Percentiles rank a stretch among this genome's conserved stretches.
Evolutionary conservation across 306 rosid species (phyloP).

Genomic region (Hylodesmum podocarpum): DNA sequence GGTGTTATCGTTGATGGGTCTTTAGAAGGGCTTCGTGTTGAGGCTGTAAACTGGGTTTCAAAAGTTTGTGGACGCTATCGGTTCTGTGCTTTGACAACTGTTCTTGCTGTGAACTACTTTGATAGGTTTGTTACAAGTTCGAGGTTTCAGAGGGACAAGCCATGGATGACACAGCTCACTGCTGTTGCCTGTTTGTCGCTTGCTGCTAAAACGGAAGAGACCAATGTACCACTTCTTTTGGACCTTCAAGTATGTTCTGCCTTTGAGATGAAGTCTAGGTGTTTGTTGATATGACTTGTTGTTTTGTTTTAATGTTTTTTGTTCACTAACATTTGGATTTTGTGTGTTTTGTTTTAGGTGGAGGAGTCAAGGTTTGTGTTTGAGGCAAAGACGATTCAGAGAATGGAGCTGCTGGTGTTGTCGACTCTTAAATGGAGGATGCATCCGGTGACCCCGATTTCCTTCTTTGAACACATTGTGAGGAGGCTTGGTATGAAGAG

Average conservation of each 20-base stretch:
- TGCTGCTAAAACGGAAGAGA: constrained; percentile 93
- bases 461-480: constrained; percentile 77
- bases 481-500: constrained; percentile 77
- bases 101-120: constrained; percentile 87
- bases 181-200: constrained; percentile 82
- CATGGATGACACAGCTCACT: constrained; percentile 85
- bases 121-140: constrained; percentile 72
- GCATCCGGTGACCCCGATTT: constrained; percentile 90
- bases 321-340: not conserved
- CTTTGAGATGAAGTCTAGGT: constrained; percentile 29
- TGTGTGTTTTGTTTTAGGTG: constrained; percentile 44
- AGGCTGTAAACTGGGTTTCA: constrained; percentile 73
- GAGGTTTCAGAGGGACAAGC: constrained; percentile 61
- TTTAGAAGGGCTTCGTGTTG: constrained; percentile 50
- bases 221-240: constrained; percentile 71
- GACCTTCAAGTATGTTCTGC: constrained; percentile 76
- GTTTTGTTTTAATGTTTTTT: constrained; percentile 5
- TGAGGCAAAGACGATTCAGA: constrained; percentile 78
- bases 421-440: constrained; percentile 90
- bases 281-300: constrained; percentile 49
- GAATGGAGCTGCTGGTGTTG: constrained; percentile 95
- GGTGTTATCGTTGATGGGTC: constrained; percentile 39
- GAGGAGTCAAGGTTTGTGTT: constrained; percentile 73
- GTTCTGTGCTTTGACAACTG: constrained; percentile 72
- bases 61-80: constrained; percentile 55